Evolutionary conservation across 2,329 filamentous ascomycete genomes (phyloP), one percentile per base, ranked within the genome.

Genomic region (Aspergillus aculeatus): DNA sequence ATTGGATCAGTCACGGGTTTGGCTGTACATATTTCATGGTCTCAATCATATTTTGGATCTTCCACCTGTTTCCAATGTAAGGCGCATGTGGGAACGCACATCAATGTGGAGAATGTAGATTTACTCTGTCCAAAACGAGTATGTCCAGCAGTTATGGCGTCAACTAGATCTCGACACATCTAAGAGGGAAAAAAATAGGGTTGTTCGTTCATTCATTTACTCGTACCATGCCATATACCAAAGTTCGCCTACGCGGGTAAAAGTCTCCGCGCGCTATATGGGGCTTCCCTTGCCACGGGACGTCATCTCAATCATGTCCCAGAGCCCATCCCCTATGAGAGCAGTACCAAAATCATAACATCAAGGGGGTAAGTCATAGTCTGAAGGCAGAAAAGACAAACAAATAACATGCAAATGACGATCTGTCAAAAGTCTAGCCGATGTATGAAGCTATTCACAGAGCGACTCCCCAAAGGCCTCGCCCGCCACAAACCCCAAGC

Each of bases 401-500:
- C 59, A 59, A 58, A 59, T 49, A 60, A 58, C 11, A 35, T 35
- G 32, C 32, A 35, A 16, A 35, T 35, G 32, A 35, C 32, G 12
- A 44, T 29, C 53, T 26, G 26, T 14, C 31, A 35, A 47, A 32
- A 51, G 14, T 63, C 59, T 62, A 61, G 47, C 58, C 57, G 57
- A 62, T 58, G 54, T 61, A 61, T 64, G 59, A 31, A 24, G 47
- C 60, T 58, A 44, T 44, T 44, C 66, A 78, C 62, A 78, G 61
- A 10, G 74, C 66, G 51, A 81, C 78, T 5, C 77, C 77, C 74
- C 78, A 80, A 35, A 81, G 69, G 5, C 77, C 78, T 57, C 76
- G 72, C 29, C 78, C 78, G 24, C 77, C 78, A 60, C 77, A 80
- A 21, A 80, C 77, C 5, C 78, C 78, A 35, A 81, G 67, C 76